Evolutionary conservation across 441 rosid species (phyloP).

Genomic region (Capsella rubella): DNA sequence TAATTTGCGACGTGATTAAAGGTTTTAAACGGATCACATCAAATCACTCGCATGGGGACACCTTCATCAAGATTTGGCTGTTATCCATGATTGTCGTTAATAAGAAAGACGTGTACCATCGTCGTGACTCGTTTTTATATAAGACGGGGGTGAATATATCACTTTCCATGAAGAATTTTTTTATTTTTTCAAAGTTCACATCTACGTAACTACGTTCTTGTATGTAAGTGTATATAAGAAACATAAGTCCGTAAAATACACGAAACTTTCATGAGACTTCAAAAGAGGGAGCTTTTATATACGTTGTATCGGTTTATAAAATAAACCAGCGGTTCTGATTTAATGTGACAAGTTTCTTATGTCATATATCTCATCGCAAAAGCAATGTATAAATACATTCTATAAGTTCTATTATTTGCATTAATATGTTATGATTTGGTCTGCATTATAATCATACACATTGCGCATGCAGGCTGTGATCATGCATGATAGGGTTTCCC

Average conservation of each 20-base stretch:
- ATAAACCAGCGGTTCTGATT: conserved; percentile 24
- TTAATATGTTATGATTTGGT: conserved; percentile 35
- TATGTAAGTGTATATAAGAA: conserved; percentile 18
- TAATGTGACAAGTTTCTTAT: conserved; percentile 39
- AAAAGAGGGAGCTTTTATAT: conserved; percentile 13
- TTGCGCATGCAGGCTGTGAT: conserved; percentile 54
- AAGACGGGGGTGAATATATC: conserved; percentile 27
- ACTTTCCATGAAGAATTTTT: conserved; percentile 30
- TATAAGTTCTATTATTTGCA: conserved; percentile 28
- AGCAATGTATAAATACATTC: conserved; percentile 17
- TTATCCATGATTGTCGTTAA: conserved; percentile 43
- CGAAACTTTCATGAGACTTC: conserved; percentile 30
- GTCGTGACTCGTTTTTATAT: conserved; percentile 17
- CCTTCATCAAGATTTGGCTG: conserved; percentile 34
- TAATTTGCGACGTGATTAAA: conserved; percentile 32
- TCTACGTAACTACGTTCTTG: conserved; percentile 13
- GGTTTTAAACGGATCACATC: conserved; percentile 22
- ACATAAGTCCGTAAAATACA: conserved; percentile 27
- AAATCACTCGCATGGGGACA: conserved; percentile 35
- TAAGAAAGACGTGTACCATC: conserved; percentile 40
- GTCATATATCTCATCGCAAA: conserved; percentile 36
- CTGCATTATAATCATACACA: conserved; percentile 29
- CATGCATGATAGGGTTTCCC: conserved; percentile 54
- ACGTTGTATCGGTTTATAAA: neutral
- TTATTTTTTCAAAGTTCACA: conserved; percentile 18